phyloP scores from a whole-genome alignment of 257 asterid species.

The Solanum ossicruentum region DNA sequence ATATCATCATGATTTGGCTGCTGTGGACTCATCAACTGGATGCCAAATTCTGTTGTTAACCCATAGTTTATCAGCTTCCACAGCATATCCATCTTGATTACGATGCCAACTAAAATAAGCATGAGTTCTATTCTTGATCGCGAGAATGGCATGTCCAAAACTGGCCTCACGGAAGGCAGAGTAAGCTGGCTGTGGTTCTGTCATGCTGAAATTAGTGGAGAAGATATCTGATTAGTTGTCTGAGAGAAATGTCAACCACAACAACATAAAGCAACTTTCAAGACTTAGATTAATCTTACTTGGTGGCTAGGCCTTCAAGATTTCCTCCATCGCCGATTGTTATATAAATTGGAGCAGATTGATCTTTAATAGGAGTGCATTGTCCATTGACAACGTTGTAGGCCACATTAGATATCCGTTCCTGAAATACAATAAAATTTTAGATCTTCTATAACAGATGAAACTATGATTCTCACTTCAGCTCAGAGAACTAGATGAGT shows the following conservation, averaged over 20 bases:
- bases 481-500: neutral
- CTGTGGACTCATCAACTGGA: conserved; percentile 43
- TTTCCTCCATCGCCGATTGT: conserved; percentile 70
- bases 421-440: conserved; percentile 14
- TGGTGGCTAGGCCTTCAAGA: conserved; percentile 46
- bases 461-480: neutral
- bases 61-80: conserved; percentile 69
- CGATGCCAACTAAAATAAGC: conserved; percentile 78
- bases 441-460: neutral
- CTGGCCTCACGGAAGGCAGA: conserved; percentile 88
- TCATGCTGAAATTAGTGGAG: conserved; percentile 38
- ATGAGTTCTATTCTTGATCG: conserved; percentile 67
- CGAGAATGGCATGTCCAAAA: conserved; percentile 76
- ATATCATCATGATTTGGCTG: conserved; percentile 5
- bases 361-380: conserved; percentile 35
- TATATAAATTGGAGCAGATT: conserved; percentile 49
- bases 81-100: conserved; percentile 65
- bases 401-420: conserved; percentile 51
- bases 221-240: neutral
- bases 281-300: conserved; percentile 18
- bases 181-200: conserved; percentile 79
- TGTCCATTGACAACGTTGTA: conserved; percentile 47
- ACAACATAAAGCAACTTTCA: neutral
- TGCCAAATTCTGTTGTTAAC: conserved; percentile 48
- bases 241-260: neutral